Evolutionary conservation across 352 stramenopile species (phyloP).

Genomic region (Phytophthora parvispora): DNA sequence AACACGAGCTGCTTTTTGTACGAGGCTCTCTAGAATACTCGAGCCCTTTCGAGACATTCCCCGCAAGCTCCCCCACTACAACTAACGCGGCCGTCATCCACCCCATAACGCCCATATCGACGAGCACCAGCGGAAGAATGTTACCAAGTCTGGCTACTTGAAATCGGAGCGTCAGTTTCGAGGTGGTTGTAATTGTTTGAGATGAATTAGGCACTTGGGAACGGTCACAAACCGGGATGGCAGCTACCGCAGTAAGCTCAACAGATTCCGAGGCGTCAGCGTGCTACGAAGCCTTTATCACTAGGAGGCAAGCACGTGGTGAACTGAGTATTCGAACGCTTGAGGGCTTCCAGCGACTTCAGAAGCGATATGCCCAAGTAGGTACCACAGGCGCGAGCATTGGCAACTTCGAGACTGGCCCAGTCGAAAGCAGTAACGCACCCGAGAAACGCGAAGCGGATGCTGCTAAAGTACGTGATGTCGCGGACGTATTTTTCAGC

Average conservation of each 20-base stretch:
- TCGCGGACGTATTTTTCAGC: constrained; percentile 54
- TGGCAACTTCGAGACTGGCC: too few relatives aligned
- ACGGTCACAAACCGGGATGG: not conserved
- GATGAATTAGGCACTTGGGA: not conserved
- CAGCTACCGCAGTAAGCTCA: not conserved
- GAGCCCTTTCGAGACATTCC: too few relatives aligned
- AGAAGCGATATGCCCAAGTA: constrained; percentile 34
- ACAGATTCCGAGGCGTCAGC: not conserved
- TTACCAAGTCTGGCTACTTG: too few relatives aligned
- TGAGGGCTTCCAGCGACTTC: constrained; percentile 34
- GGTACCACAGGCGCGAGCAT: not conserved
- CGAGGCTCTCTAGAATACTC: too few relatives aligned
- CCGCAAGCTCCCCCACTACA: too few relatives aligned
- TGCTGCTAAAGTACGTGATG: constrained; percentile 1
- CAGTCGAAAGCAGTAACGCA: not conserved
- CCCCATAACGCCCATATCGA: too few relatives aligned
- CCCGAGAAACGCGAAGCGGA: not conserved
- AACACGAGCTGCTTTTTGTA: too few relatives aligned
- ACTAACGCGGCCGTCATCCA: too few relatives aligned
- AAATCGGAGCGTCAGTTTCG: not conserved
- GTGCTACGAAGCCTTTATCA: constrained; percentile 29
- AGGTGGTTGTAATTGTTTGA: not conserved
- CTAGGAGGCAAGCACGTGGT: constrained; percentile 24
- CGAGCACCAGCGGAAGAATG: too few relatives aligned
- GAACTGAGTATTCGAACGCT: constrained; percentile 38